phyloP scores from a whole-genome alignment of 768 basidiomycete genomes.

The Hemileccinum rubropunctum region DNA sequence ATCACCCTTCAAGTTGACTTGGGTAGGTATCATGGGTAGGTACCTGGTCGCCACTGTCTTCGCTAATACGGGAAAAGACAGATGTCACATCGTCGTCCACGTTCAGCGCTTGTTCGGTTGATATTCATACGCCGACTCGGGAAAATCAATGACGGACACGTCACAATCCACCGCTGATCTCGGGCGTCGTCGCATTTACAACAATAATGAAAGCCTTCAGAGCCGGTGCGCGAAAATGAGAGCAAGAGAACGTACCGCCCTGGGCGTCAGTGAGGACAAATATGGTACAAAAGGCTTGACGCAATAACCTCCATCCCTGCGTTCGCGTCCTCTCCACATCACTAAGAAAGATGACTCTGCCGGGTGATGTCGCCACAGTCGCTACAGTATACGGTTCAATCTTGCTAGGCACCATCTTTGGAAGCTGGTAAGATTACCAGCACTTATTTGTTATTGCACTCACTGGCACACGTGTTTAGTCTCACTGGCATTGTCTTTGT shows the following conservation, averaged over 20 bases:
- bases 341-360: constrained; percentile 16
- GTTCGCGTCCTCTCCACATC: constrained; percentile 26
- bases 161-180: no score
- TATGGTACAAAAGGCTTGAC: constrained; percentile 31
- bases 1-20: constrained; percentile 2
- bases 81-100: no score
- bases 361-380: constrained; percentile 32
- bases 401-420: constrained; percentile 31
- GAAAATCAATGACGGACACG: no score
- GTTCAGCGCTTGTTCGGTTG: background rate
- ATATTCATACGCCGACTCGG: no score
- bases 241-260: constrained; percentile 50
- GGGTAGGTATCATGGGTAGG: no score
- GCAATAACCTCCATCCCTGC: background rate
- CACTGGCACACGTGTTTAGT: constrained; percentile 15
- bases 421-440: constrained; percentile 19
- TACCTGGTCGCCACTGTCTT: constrained; percentile 77
- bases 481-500: constrained; percentile 33
- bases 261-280: constrained; percentile 43
- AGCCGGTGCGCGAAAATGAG: no score
- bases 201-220: no score
- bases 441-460: background rate
- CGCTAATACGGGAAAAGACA: constrained; percentile 49
- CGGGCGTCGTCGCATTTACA: no score
- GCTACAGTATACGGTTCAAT: constrained; percentile 32